Base-by-base conservation (phyloP, 768 basidiomycete genomes). In the Tulasnella sp. region DNA sequence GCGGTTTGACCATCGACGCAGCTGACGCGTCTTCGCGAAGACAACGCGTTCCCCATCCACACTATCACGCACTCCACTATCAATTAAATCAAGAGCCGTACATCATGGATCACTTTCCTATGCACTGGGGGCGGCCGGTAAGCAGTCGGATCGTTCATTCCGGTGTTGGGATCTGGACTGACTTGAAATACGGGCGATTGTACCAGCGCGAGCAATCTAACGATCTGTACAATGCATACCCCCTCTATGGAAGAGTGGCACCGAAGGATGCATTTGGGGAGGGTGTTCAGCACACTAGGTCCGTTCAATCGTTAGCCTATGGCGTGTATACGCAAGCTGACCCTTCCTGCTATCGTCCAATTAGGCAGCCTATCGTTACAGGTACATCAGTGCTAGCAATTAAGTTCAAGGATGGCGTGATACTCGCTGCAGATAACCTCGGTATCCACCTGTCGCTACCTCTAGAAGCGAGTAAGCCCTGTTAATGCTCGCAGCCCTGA, bases 341-440 rank as follows among this genome's bases (percentile, higher is more conserved):
- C 51, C 55, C 48, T 21, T 58, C 11, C n/a, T n/a, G n/a, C n/a
- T n/a, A n/a, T 19, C 38, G 13, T 15, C 4, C 3, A 32, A 15
- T 26, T 60, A 92, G 89, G 68, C 87, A 93, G 67, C 96, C 96
- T 9, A 84, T 98, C 62, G 91, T 97, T 8, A 98, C 95, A 0
- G 96, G 95, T 60, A 94, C 95, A n/a, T 89, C 86, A 59, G 92
- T 99, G 4, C 79, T 99, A 32, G 96, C 87, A 2, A 77, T 99
- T 72, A 88, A 89, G 73, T 98, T 80, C 79, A 92, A 94, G 72
- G 92, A 90, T 67, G 96, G 96, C 8, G 82, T 99, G 64, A 95
- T 99, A 89, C 84, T 99, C 78, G 93, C 96, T 29, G 93, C 96
- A 38, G 96, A 99, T 77, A 97, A 86, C 68, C 85, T 98, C 52